Evolutionary conservation across 148 eudicot species (phyloP).

Genomic region (Camellia japonica): DNA sequence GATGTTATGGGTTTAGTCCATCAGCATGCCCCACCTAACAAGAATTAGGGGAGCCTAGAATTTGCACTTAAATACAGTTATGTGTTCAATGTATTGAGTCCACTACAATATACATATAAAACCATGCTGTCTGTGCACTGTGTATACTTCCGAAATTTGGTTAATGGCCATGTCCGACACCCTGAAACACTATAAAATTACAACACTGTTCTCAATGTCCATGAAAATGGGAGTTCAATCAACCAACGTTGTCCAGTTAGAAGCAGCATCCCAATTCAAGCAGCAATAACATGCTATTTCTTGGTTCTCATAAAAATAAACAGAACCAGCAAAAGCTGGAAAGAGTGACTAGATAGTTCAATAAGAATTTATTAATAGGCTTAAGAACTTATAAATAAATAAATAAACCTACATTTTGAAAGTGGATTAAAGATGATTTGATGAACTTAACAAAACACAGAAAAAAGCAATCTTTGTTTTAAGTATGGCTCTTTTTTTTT

Average conservation of each 20-base stretch:
- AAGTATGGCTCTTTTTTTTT: neutral
- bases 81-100: neutral
- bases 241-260: neutral
- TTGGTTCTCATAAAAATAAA: conserved; percentile 1
- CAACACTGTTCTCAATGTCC: neutral
- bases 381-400: neutral
- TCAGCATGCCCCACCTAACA: neutral
- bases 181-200: neutral
- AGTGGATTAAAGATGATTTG: neutral
- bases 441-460: neutral
- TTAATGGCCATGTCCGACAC: neutral
- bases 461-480: neutral
- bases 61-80: neutral
- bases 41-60: neutral
- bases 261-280: neutral
- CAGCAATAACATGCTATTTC: neutral
- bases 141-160: neutral
- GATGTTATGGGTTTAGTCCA: neutral
- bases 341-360: neutral
- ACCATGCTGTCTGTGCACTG: neutral
- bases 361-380: conserved; percentile 3
- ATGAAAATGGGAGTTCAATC: neutral
- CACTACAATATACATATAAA: neutral
- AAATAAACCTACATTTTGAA: neutral
- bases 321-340: neutral